Evolutionary conservation across 1,284 basidiomycete species (phyloP).

Genomic region (Moesziomyces antarcticus): DNA sequence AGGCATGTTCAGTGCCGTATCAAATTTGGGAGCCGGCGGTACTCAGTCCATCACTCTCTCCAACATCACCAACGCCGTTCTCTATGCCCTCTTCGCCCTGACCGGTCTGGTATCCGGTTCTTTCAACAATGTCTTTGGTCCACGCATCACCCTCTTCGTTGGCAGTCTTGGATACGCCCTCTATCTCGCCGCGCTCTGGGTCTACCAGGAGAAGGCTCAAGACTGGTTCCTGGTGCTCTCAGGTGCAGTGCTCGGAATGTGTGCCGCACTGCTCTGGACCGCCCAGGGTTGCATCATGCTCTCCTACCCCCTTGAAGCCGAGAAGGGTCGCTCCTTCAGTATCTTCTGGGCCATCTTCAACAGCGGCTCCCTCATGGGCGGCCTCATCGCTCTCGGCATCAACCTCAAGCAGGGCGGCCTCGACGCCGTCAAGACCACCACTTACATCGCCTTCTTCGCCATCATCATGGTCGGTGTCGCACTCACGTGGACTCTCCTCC

Average conservation of each 20-base stretch:
- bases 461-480: slow-evolving; percentile 51
- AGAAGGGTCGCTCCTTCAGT: slow-evolving; percentile 78
- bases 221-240: slow-evolving; percentile 73
- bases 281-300: slow-evolving; percentile 83
- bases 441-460: slow-evolving; percentile 54
- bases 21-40: slow-evolving; percentile 25
- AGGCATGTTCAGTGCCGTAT: slow-evolving; percentile 17
- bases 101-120: slow-evolving; percentile 74
- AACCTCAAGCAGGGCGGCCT: slow-evolving; percentile 41
- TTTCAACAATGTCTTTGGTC: slow-evolving; percentile 74
- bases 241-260: slow-evolving; percentile 82
- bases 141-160: slow-evolving; percentile 76
- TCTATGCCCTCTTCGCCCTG: slow-evolving; percentile 57
- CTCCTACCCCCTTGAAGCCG: slow-evolving; percentile 78
- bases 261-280: slow-evolving; percentile 77
- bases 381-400: slow-evolving; percentile 73
- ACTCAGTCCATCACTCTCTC: slow-evolving; percentile 33
- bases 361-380: slow-evolving; percentile 75
- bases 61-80: slow-evolving; percentile 37
- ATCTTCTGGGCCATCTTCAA: slow-evolving; percentile 79
- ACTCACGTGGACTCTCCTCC: slow-evolving; percentile 43
- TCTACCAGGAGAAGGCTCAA: slow-evolving; percentile 66
- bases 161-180: slow-evolving; percentile 73
- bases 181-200: slow-evolving; percentile 78
- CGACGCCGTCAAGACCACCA: slow-evolving; percentile 27